Evolutionary conservation across 176 grass and related monocot genomes (phyloP), one percentile per base, ranked within the genome.

Genomic region (Calamus simplicifolius): DNA sequence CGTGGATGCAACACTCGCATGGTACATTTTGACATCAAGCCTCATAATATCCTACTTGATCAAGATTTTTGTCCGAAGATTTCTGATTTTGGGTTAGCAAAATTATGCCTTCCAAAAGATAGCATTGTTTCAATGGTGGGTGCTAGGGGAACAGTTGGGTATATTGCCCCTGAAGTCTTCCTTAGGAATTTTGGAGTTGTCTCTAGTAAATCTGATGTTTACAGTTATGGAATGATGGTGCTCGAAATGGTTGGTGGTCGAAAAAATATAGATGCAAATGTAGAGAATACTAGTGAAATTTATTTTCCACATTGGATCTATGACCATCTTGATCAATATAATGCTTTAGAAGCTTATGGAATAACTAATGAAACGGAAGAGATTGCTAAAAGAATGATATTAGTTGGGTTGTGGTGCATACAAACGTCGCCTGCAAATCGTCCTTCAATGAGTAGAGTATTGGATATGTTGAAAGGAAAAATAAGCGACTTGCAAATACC

Each of bases 281-380:
- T 5, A 1, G 72, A 75, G 3, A 48, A 38, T 16, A 21, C 60
- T 3, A 78, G 61, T 63, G 68, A 69, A 19, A 76, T 64, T 49
- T 87, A 87, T 54, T 93, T 87, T 58, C 43, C 79, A 16, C 50
- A 72, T 3, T 91, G 82, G 75, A 21, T 91, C 3, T 83, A 91
- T 71, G 83, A 80, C 10, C 72, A 86, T 61, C 16, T 86, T n/a
- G 50, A 82, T 18, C 56, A 67, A 30, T 71, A 73, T 15, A 25
- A 48, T 25, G 64, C 27, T 5, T 29, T 61, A 43, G 35, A 43
- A 43, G 35, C 35, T 59, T 60, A 61, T 51, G 69, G 64, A 16
- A 18, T 86, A 1, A 76, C 51, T 6, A 16, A 49, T 29, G 75
- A 86, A 18, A 77, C 77, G 0, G 63, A 67, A 66, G 79, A 83